These are phyloP conservation scores for Chaetomium strumarium DNA, from an alignment of 2,329 filamentous ascomycete genomes.

Conservation along the genomic window DNA sequence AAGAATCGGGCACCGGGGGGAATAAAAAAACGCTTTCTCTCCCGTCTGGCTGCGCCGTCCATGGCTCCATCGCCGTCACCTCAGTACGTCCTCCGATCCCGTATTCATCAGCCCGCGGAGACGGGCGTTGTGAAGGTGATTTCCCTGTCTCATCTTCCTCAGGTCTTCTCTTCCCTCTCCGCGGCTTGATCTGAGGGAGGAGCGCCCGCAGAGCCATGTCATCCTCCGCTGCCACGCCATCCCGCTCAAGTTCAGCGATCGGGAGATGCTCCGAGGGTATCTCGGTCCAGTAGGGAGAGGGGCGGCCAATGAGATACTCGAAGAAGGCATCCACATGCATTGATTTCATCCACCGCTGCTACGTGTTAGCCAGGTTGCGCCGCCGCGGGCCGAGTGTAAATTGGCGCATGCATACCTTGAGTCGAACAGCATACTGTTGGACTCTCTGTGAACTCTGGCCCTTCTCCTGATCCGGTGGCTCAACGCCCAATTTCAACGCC, in stretches of 20 bases:
- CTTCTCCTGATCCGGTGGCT: slow-evolving; percentile 73
- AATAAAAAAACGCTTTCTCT: slow-evolving; percentile 33
- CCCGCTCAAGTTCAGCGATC: slow-evolving; percentile 59
- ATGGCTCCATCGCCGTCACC: slow-evolving; percentile 46
- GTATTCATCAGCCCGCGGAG: slow-evolving; percentile 32
- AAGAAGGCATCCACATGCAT: slow-evolving; percentile 96
- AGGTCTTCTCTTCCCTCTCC: slow-evolving; percentile 55
- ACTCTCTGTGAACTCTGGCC: slow-evolving; percentile 90
- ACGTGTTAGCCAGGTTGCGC: background rate
- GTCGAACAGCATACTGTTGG: slow-evolving; percentile 84
- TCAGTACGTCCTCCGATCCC: slow-evolving; percentile 44
- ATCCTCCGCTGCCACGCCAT: slow-evolving; percentile 79
- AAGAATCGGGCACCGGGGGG: slow-evolving; percentile 31
- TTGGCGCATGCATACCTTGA: slow-evolving; percentile 59
- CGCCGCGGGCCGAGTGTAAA: no score
- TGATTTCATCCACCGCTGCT: slow-evolving; percentile 87
- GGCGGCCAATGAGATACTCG: slow-evolving; percentile 74
- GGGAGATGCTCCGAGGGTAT: slow-evolving; percentile 62
- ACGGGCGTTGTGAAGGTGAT: slow-evolving; percentile 52
- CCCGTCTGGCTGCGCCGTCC: slow-evolving; percentile 42
- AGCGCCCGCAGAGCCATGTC: slow-evolving; percentile 82
- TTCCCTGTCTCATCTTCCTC: slow-evolving; percentile 52
- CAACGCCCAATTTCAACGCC: slow-evolving; percentile 80
- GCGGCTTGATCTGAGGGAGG: slow-evolving; percentile 67
- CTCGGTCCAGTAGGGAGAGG: slow-evolving; percentile 73